These are phyloP conservation scores for Paecilomyces dactylethromorphus DNA, from an alignment of 2,329 filamentous ascomycete species.

Conservation along the genomic window DNA sequence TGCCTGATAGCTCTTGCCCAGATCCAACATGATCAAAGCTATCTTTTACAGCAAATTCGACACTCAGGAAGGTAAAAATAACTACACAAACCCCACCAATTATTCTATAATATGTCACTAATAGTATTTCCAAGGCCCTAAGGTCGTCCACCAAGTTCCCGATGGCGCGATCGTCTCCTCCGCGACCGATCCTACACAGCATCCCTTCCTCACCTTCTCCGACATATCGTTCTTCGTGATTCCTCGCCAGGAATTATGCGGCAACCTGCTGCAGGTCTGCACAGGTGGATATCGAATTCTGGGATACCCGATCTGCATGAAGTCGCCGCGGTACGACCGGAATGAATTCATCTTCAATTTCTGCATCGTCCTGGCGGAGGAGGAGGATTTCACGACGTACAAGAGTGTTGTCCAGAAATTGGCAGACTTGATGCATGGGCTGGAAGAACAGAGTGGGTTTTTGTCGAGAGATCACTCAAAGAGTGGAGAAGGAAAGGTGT, in stretches of 20 bases:
- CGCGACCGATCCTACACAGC: conserved; percentile 40
- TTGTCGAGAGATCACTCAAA: conserved; percentile 46
- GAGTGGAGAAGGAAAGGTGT: conserved; percentile 47
- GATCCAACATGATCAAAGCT: conserved; percentile 51
- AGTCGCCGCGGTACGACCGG: conserved; percentile 72
- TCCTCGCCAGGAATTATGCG: conserved; percentile 89
- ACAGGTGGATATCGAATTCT: conserved; percentile 74
- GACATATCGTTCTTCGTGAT: conserved; percentile 89
- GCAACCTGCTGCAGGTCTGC: conserved; percentile 69
- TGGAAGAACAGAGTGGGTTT: conserved; percentile 88
- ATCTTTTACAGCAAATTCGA: conserved; percentile 65
- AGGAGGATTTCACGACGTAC: conserved; percentile 67
- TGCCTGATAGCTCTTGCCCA: conserved; percentile 2
- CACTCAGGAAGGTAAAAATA: conserved; percentile 44
- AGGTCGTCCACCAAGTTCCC: conserved; percentile 59
- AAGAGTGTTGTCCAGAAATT: conserved; percentile 81
- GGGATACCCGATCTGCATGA: conserved; percentile 83
- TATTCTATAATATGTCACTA: conserved; percentile 2
- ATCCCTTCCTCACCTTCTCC: conserved; percentile 75
- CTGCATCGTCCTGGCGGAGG: conserved; percentile 69
- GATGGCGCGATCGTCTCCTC: conserved; percentile 50
- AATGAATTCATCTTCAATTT: conserved; percentile 99
- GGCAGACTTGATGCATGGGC: conserved; percentile 74
- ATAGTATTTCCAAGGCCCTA: conserved; percentile 46
- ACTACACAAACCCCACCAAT: neutral